These are phyloP conservation scores for Amphichorda felina DNA, from an alignment of 2,329 filamentous ascomycete genomes.

Conservation along the genomic window DNA sequence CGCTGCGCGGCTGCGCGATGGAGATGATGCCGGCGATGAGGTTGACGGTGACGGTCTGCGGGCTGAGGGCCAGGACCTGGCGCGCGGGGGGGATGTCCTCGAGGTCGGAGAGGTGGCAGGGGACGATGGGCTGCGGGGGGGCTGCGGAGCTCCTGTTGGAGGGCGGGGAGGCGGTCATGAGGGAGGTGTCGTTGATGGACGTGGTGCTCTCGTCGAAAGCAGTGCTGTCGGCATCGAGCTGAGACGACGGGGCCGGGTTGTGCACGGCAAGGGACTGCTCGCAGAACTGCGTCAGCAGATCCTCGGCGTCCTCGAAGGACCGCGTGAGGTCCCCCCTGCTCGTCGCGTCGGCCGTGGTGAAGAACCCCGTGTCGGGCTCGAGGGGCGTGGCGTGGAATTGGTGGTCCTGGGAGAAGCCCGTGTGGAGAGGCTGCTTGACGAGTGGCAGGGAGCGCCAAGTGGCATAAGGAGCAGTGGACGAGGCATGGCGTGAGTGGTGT, in stretches of 20 bases:
- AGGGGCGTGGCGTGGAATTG: constrained; percentile 15
- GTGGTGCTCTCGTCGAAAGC: constrained; percentile 14
- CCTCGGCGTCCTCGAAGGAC: constrained; percentile 17
- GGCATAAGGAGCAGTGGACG: constrained; percentile 10
- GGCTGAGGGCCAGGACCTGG: constrained; percentile 55
- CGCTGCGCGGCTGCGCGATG: constrained; percentile 52
- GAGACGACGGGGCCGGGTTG: constrained; percentile 51
- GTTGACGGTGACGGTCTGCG: constrained; percentile 74
- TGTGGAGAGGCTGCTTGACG: constrained; percentile 29
- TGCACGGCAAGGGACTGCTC: constrained; percentile 67
- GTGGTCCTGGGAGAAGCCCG: constrained; percentile 38
- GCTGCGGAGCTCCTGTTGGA: constrained; percentile 24
- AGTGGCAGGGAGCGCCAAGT: constrained; percentile 45
- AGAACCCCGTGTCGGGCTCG: constrained; percentile 35
- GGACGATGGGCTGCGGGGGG: constrained; percentile 12
- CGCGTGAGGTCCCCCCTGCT: constrained; percentile 9
- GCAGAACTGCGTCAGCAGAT: constrained; percentile 53
- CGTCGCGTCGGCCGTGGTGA: constrained; percentile 29
- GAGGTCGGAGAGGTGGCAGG: constrained; percentile 37
- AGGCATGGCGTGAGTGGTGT: no score
- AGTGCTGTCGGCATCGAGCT: constrained; percentile 26
- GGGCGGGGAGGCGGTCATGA: constrained; percentile 12
- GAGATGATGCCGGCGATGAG: constrained; percentile 72
- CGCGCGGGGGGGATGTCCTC: constrained; percentile 56
- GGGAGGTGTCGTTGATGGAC: constrained; percentile 10